These are phyloP conservation scores for Marasmius oreades DNA, from an alignment of 1,284 basidiomycete genomes.

Conservation along the genomic window DNA sequence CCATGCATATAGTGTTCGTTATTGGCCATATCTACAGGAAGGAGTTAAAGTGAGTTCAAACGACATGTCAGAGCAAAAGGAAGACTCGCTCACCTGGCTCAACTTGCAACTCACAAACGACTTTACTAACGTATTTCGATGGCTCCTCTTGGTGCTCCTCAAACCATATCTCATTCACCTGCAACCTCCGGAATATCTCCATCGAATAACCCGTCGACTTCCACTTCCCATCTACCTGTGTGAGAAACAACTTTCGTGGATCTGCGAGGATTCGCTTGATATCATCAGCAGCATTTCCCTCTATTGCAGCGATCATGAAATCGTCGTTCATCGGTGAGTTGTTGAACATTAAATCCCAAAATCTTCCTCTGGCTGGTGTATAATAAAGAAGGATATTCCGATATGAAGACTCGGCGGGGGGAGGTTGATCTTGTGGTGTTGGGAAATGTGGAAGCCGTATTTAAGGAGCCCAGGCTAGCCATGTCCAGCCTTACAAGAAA, in stretches of 20 bases:
- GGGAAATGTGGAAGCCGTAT: no score
- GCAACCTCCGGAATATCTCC: conserved; percentile 12
- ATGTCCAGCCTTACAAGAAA: no score
- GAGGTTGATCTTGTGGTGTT: no score
- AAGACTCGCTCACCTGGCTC: conserved; percentile 32
- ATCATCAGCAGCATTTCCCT: not conserved
- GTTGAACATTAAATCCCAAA: no score
- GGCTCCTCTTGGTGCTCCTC: conserved; percentile 33
- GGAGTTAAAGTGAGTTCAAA: no score
- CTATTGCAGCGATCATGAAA: not conserved
- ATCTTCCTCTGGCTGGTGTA: no score
- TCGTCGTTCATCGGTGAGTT: not conserved
- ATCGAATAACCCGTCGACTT: not conserved
- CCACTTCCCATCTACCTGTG: not conserved
- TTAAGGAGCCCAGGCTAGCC: no score
- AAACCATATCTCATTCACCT: conserved; percentile 38
- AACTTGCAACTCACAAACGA: conserved; percentile 43
- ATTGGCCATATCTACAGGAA: conserved; percentile 45
- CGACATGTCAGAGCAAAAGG: not conserved
- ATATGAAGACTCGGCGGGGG: no score
- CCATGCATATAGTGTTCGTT: conserved; percentile 38
- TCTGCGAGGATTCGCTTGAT: not conserved
- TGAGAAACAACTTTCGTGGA: not conserved
- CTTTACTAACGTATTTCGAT: conserved; percentile 34
- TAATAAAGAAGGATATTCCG: no score